Percentiles rank a stretch among this genome's conserved stretches.
Conservation (phyloP, 495 filamentous ascomycete species). For the Clohesyomyces aquaticus region DNA sequence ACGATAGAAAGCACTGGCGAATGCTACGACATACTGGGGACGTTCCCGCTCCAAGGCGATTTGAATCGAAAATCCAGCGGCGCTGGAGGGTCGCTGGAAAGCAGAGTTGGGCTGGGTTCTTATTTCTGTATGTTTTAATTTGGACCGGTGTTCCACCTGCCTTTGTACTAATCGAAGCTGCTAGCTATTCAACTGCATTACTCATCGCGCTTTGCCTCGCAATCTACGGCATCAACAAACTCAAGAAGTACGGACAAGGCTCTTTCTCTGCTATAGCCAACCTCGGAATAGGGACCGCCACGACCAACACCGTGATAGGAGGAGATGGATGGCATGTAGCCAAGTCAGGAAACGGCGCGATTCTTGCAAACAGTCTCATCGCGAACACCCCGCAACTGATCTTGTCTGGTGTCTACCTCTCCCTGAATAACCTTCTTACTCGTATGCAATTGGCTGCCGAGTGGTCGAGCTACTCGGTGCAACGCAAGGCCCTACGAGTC, state of each 20-base stretch:
- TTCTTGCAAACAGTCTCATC: constrained; percentile 6
- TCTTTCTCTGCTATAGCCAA: not conserved
- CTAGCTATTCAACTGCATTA: not conserved
- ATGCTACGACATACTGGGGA: not conserved
- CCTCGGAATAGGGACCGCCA: constrained; percentile 12
- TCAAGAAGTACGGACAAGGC: not conserved
- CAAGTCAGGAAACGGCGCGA: not conserved
- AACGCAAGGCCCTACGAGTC: constrained; percentile 25
- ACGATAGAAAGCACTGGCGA: not conserved
- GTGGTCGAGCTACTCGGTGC: constrained; percentile 14
- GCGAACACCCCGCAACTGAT: constrained; percentile 26
- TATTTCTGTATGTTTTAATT: not conserved
- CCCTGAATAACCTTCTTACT: constrained; percentile 21
- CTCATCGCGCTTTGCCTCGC: constrained; percentile 1
- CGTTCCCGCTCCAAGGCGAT: not conserved
- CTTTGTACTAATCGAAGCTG: not conserved
- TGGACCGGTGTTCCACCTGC: not conserved
- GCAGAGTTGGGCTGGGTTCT: not conserved
- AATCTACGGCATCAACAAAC: not conserved
- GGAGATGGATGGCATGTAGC: not conserved
- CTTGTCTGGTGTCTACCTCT: constrained; percentile 21
- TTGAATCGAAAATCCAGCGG: not conserved
- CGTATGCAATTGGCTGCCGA: constrained; percentile 15
- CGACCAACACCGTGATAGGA: not conserved
- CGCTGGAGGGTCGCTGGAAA: not conserved